These are phyloP conservation scores for Leishmania gerbilli DNA, from an alignment of 208 protist species.

Conservation along the genomic window DNA sequence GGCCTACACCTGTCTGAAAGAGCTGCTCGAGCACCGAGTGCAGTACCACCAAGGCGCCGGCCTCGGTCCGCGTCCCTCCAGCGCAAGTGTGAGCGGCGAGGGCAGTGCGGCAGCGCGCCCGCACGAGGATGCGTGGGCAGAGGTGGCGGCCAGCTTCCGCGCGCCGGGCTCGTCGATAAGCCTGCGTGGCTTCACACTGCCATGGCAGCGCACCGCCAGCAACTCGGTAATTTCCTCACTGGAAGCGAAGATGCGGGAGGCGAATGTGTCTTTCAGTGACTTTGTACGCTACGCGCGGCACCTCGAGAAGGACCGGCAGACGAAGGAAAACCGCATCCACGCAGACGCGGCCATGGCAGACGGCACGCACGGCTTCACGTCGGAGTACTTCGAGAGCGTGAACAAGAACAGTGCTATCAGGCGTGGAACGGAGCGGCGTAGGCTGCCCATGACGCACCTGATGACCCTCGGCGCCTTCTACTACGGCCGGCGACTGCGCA, in stretches of 20 bases:
- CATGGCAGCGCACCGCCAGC: slow-evolving; percentile 67
- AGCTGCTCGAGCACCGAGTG: slow-evolving; percentile 56
- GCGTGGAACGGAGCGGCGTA: background rate
- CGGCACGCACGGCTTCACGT: slow-evolving; percentile 76
- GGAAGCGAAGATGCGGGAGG: slow-evolving; percentile 30
- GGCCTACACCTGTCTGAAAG: slow-evolving; percentile 68
- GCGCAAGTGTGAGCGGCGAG: background rate
- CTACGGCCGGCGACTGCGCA: slow-evolving; percentile 26
- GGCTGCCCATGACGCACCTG: slow-evolving; percentile 5
- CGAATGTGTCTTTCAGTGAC: slow-evolving; percentile 33
- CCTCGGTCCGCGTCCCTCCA: background rate
- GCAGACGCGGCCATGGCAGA: slow-evolving; percentile 35
- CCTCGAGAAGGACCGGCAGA: slow-evolving; percentile 30
- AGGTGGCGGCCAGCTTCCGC: slow-evolving; percentile 51
- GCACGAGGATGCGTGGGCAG: slow-evolving; percentile 26
- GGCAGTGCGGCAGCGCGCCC: background rate
- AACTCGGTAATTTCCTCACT: slow-evolving; percentile 21
- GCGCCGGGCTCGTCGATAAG: slow-evolving; percentile 65
- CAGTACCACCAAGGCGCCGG: slow-evolving; percentile 6
- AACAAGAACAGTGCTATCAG: slow-evolving; percentile 14
- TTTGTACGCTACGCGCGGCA: slow-evolving; percentile 47
- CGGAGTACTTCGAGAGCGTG: slow-evolving; percentile 61
- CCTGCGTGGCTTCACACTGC: slow-evolving; percentile 56
- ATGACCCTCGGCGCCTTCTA: slow-evolving; percentile 28
- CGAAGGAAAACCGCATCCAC: slow-evolving; percentile 36